Conservation (phyloP, 805 yeast species). For the Candida multigemmis region DNA sequence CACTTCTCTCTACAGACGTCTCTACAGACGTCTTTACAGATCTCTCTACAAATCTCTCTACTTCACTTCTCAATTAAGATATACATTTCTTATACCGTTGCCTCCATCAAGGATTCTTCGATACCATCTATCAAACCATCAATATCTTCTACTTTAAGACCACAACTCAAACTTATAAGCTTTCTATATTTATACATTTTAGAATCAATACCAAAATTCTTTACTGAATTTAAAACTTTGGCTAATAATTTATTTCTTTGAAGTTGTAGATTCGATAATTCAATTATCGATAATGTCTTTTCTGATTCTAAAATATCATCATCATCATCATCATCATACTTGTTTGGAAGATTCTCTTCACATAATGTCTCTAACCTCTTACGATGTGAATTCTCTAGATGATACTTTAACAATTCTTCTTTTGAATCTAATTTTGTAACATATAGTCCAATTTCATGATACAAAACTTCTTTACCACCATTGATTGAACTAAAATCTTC, state of each 20-base stretch:
- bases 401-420: conserved; percentile 1
- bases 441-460: conserved; percentile 8
- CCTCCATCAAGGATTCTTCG: conserved; percentile 27
- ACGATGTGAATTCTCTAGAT: neutral
- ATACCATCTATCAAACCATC: conserved; percentile 79
- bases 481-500: conserved; percentile 13
- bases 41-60: too few species aligned
- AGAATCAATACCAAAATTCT: conserved; percentile 35
- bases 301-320: conserved; percentile 10
- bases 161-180: conserved; percentile 70
- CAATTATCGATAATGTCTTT: conserved; percentile 10
- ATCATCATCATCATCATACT: conserved; percentile 5
- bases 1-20: too few species aligned
- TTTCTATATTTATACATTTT: conserved; percentile 70
- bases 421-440: conserved; percentile 6
- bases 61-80: too few species aligned
- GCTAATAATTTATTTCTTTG: conserved; percentile 34
- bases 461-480: conserved; percentile 15
- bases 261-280: conserved; percentile 44
- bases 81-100: too few species aligned
- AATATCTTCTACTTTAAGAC: conserved; percentile 68
- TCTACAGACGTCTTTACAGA: too few species aligned
- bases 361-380: conserved; percentile 15
- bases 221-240: conserved; percentile 39
- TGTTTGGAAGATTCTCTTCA: conserved; percentile 9